Percentiles rank a stretch among this genome's conserved stretches.
Conservation (phyloP, 2,329 filamentous ascomycete species). For the Aspergillus persii region DNA sequence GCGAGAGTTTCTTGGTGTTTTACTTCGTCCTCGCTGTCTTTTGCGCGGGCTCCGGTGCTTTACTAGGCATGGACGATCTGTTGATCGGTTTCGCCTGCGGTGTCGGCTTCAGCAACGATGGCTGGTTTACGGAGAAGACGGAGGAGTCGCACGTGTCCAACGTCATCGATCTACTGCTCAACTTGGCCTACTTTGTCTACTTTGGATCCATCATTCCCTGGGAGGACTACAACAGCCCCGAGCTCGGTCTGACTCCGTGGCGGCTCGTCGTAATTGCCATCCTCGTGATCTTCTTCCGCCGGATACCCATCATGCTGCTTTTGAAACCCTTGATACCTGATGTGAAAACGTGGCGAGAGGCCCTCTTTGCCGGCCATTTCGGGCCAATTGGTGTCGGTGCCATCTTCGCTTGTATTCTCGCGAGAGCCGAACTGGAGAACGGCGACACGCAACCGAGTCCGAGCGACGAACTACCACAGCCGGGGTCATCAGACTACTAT, state of each 20-base stretch:
- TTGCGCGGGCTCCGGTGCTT: slow-evolving; percentile 87
- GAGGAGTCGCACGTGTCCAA: slow-evolving; percentile 98
- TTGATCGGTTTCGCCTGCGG: slow-evolving; percentile 92
- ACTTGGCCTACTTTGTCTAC: slow-evolving; percentile 97
- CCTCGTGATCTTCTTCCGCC: slow-evolving; percentile 90
- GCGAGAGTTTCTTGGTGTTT: slow-evolving; percentile 97
- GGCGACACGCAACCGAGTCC: slow-evolving; percentile 71
- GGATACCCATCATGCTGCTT: slow-evolving; percentile 89
- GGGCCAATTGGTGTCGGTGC: slow-evolving; percentile 96
- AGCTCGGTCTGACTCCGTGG: slow-evolving; percentile 79
- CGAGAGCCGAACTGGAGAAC: slow-evolving; percentile 84
- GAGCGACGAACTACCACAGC: slow-evolving; percentile 53
- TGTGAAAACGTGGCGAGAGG: slow-evolving; percentile 96
- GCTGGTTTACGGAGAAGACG: slow-evolving; percentile 97
- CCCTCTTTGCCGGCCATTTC: slow-evolving; percentile 94
- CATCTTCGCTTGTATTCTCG: slow-evolving; percentile 90
- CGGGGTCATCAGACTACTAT: slow-evolving; percentile 60
- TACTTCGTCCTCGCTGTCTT: slow-evolving; percentile 97
- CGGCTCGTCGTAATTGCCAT: slow-evolving; percentile 89
- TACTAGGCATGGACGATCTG: slow-evolving; percentile 88
- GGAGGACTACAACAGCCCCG: slow-evolving; percentile 78
- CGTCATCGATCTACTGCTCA: slow-evolving; percentile 95
- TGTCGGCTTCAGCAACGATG: slow-evolving; percentile 98
- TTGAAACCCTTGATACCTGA: slow-evolving; percentile 94
- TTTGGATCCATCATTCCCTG: slow-evolving; percentile 97